Evolutionary conservation across 108 stramenopile genomes (phyloP), one percentile per base, ranked within the genome.

Genomic region (Cylindrotheca closterium): DNA sequence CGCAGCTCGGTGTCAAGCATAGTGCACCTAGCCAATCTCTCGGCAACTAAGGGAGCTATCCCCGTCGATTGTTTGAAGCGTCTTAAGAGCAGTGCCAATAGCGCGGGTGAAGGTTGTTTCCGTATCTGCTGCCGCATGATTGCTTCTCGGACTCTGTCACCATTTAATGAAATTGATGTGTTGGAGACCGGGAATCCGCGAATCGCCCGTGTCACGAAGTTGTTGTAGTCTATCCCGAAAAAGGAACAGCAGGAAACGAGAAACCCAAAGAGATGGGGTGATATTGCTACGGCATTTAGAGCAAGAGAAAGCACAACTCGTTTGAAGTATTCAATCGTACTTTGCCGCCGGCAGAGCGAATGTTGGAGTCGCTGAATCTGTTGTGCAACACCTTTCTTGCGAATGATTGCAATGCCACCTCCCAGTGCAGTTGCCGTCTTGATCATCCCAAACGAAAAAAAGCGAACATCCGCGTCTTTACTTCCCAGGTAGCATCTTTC

Each of bases 381-480:
- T 17, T 51, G 45, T 32, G 47, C 57, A 1, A 46, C n/a, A 2
- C 53, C 58, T 47, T 58, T 15, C 32, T 71, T 37, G n/a, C 46
- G 47, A 30, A 71, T 21, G 63, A 72, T 47, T 49, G 81, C 64
- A 75, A 78, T 59, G 22, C 89, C 92, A 29, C 92, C 92, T 19
- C 92, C 92, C 26, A 93, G 71, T 7, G 89, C 87, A 3, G 92
- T 93, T 1, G 79, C 73, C 18, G 92, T 91, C 65, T 93, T 93
- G 62, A 93, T 93, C 18, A 79, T 79, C 5, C 92, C 92, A 77
- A 93, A 93, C n/a, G 89, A 91, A 59, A 86, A 85, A 48, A 91
- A 91, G 25, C 69, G 61, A 8, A 86, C 46, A 46, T 91, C 70
- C 19, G 86, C 74, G 46, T 62, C 58, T 8, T 56, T 47, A 3